Evolutionary conservation across 2,329 filamentous ascomycete genomes (phyloP).

Genomic region (Acephala macrosclerotiorum): DNA sequence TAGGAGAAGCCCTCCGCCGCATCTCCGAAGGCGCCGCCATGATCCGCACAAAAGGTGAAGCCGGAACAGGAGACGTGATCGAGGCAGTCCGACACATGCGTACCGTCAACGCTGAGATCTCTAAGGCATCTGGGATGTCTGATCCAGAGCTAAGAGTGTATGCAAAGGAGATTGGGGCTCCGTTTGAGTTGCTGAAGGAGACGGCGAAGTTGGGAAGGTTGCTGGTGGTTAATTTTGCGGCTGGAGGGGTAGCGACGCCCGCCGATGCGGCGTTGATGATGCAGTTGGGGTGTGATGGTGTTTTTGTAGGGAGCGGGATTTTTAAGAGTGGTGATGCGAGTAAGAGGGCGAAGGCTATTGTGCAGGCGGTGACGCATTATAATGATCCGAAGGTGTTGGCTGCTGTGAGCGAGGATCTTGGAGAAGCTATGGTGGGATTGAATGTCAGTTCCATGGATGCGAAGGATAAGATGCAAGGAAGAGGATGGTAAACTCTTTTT

Average conservation of each 20-base stretch:
- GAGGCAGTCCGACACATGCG: slow-evolving; percentile 98
- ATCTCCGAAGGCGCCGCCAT: slow-evolving; percentile 96
- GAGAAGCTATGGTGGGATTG: slow-evolving; percentile 98
- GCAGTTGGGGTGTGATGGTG: slow-evolving; percentile 97
- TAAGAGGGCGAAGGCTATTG: slow-evolving; percentile 92
- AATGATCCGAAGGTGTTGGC: slow-evolving; percentile 85
- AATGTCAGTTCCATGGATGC: slow-evolving; percentile 82
- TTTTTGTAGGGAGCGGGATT: slow-evolving; percentile 96
- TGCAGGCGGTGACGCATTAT: slow-evolving; percentile 91
- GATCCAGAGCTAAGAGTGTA: slow-evolving; percentile 80
- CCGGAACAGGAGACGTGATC: slow-evolving; percentile 94
- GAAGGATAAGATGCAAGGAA: slow-evolving; percentile 81
- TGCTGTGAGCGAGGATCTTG: slow-evolving; percentile 85
- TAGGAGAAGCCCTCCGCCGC: slow-evolving; percentile 90
- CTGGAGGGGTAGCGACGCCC: slow-evolving; percentile 98
- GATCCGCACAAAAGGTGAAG: slow-evolving; percentile 99
- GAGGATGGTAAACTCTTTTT: slow-evolving; percentile 73
- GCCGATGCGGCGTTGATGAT: slow-evolving; percentile 98
- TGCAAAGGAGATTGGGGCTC: slow-evolving; percentile 82
- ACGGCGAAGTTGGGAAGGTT: slow-evolving; percentile 86
- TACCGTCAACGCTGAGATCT: slow-evolving; percentile 84
- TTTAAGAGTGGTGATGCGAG: slow-evolving; percentile 95
- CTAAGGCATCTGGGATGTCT: slow-evolving; percentile 67
- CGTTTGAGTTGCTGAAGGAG: slow-evolving; percentile 82
- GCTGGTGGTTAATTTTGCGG: slow-evolving; percentile 97